Conservation (phyloP, 768 basidiomycete genomes). For the Multifurca ochricompacta region DNA sequence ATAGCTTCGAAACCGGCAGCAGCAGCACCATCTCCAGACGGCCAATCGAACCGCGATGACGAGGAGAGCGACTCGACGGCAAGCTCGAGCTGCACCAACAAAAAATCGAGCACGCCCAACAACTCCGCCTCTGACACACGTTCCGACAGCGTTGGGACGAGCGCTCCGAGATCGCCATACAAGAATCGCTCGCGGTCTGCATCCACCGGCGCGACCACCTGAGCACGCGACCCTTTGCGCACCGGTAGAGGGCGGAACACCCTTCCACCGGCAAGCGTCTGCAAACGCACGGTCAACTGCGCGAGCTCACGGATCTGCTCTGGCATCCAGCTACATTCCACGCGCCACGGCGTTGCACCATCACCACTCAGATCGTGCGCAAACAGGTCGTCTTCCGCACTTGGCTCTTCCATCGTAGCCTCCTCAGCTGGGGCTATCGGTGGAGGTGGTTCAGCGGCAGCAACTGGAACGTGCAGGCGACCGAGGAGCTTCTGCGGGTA, state of each 20-base stretch:
- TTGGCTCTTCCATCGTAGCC: constrained; percentile 27
- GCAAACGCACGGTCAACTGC: constrained; percentile 66
- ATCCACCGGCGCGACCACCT: constrained; percentile 21
- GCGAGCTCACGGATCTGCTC: constrained; percentile 70
- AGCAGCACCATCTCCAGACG: not conserved
- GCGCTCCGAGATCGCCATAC: constrained; percentile 40
- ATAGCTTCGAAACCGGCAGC: constrained; percentile 2
- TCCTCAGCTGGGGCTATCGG: constrained; percentile 10
- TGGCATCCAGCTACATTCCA: constrained; percentile 40
- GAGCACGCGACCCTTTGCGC: constrained; percentile 19
- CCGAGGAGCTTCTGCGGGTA: constrained; percentile 71
- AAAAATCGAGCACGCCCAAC: constrained; percentile 64
- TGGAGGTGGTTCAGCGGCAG: constrained; percentile 2
- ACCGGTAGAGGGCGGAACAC: constrained; percentile 18
- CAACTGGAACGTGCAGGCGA: constrained; percentile 37
- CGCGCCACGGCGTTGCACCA: not conserved
- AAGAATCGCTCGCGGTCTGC: constrained; percentile 4
- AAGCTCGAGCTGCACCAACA: constrained; percentile 73
- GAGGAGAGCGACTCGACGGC: constrained; percentile 27
- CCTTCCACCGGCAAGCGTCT: constrained; percentile 54
- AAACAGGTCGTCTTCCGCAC: constrained; percentile 35
- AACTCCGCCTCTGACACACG: constrained; percentile 67
- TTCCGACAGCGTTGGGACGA: constrained; percentile 63
- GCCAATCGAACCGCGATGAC: constrained; percentile 5
- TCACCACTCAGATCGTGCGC: constrained; percentile 42